These are phyloP conservation scores for Sugiyamaella valdiviana DNA, from an alignment of 805 yeast genomes.

Conservation along the genomic window DNA sequence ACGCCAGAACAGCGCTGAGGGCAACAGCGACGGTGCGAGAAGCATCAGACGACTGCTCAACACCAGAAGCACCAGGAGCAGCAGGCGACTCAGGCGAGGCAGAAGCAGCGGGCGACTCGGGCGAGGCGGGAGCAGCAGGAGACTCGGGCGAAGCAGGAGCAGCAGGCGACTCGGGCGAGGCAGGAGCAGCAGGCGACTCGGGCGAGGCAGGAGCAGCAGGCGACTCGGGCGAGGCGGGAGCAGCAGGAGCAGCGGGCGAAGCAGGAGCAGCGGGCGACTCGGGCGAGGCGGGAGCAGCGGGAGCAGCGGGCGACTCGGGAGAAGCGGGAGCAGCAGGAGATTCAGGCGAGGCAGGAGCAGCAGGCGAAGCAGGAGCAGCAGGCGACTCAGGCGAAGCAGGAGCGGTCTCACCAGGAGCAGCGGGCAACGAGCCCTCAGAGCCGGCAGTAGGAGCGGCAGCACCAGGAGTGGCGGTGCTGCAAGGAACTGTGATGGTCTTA, in stretches of 20 bases:
- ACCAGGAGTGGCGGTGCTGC: neutral
- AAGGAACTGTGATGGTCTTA: conserved; percentile 53
- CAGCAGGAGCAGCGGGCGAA: too few relatives aligned
- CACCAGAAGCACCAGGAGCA: neutral
- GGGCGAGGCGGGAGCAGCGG: too few relatives aligned
- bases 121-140: too few relatives aligned
- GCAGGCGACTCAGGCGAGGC: too few relatives aligned
- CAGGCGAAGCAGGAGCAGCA: conserved; percentile 7
- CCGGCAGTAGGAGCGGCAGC: conserved; percentile 3
- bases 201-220: too few relatives aligned
- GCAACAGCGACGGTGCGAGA: neutral
- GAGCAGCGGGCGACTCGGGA: too few relatives aligned
- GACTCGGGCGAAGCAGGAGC: too few relatives aligned
- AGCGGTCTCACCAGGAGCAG: conserved; percentile 50
- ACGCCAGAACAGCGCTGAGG: neutral
- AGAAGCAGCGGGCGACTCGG: too few relatives aligned
- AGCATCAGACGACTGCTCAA: conserved; percentile 1
- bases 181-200: too few relatives aligned
- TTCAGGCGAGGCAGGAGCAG: neutral
- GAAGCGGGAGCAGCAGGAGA: neutral
- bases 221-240: too few relatives aligned
- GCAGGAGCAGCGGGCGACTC: too few relatives aligned
- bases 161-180: too few relatives aligned
- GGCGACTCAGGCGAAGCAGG: conserved; percentile 54
- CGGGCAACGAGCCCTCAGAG: conserved; percentile 27